A percentile compares a stretch with the other conserved stretches of the same genome.
Evolutionary conservation across 2,329 filamentous ascomycete genomes (phyloP).

Genomic region (Chaetomiaceae sp.): DNA sequence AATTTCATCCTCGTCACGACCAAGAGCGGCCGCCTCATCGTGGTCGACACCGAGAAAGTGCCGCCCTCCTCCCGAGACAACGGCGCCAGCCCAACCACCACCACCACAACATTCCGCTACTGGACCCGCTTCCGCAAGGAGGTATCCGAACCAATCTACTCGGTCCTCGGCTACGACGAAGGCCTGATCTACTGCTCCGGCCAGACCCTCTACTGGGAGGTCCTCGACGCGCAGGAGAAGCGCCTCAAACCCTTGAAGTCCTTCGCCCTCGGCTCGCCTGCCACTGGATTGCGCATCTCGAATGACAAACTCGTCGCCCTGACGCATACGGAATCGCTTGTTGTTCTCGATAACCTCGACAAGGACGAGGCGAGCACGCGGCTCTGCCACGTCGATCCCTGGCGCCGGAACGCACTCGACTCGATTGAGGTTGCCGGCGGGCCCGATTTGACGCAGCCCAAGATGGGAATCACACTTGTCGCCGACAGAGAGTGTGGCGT

Average conservation of each 20-base stretch:
- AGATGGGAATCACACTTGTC: constrained; percentile 42
- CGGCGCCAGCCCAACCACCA: too few species aligned
- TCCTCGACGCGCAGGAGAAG: constrained; percentile 48
- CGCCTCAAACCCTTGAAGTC: constrained; percentile 45
- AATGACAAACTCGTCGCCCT: constrained; percentile 48
- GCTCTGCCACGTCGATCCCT: constrained; percentile 43
- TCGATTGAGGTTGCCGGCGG: constrained; percentile 44
- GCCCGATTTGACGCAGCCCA: constrained; percentile 22
- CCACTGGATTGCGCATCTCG: constrained; percentile 44
- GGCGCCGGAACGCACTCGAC: constrained; percentile 42
- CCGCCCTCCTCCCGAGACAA: constrained; percentile 21
- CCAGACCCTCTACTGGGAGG: constrained; percentile 51
- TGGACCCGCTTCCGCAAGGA: constrained; percentile 50
- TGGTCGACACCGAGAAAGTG: constrained; percentile 47
- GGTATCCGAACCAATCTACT: constrained; percentile 47
- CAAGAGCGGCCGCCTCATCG: constrained; percentile 49
- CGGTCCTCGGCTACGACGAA: constrained; percentile 51
- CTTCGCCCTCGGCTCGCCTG: constrained; percentile 50
- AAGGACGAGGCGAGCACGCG: constrained; percentile 34
- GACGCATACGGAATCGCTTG: constrained; percentile 51
- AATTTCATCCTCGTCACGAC: constrained; percentile 60
- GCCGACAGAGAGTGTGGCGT: constrained; percentile 46
- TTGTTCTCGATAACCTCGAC: constrained; percentile 47
- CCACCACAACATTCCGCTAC: constrained; percentile 45
- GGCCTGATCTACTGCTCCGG: constrained; percentile 55